Percentiles rank a stretch among this genome's conserved stretches.
These are phyloP conservation scores for Microstegium vimineum DNA, from an alignment of 176 grass and related monocot genomes.

Conservation along the genomic window DNA sequence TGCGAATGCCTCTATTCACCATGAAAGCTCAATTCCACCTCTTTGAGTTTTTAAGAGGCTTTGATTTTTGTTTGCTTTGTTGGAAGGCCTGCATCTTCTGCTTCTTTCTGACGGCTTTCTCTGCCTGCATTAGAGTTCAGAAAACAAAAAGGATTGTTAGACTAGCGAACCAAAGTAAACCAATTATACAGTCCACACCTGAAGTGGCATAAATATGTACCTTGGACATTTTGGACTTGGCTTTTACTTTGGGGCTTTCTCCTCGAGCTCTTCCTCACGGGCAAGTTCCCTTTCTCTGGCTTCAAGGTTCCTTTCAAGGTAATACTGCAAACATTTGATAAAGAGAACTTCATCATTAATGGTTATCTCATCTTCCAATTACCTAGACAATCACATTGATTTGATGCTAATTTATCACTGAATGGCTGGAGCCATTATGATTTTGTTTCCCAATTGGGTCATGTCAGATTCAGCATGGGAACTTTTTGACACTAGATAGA, in stretches of 20 bases:
- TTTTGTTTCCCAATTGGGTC: background rate
- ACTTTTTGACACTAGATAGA: background rate
- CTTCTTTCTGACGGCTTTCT: slow-evolving; percentile 89
- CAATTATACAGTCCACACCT: background rate
- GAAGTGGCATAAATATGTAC: slow-evolving; percentile 28
- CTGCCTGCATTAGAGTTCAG: slow-evolving; percentile 47
- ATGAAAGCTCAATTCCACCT: slow-evolving; percentile 60
- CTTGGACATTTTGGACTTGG: slow-evolving; percentile 99
- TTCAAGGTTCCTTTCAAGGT: slow-evolving; percentile 97
- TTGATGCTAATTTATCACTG: background rate
- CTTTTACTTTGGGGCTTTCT: slow-evolving; percentile 82
- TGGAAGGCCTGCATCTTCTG: slow-evolving; percentile 90
- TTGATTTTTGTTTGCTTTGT: slow-evolving; percentile 82
- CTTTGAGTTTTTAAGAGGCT: slow-evolving; percentile 70
- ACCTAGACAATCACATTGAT: background rate
- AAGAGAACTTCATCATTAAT: background rate
- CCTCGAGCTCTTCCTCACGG: slow-evolving; percentile 82
- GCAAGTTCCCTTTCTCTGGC: slow-evolving; percentile 86
- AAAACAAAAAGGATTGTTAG: background rate
- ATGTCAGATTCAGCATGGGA: background rate
- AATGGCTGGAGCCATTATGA: background rate
- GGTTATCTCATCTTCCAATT: background rate
- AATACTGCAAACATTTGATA: slow-evolving; percentile 64
- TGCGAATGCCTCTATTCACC: background rate
- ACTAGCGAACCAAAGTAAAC: background rate